Evolutionary conservation across 306 rosid genomes (phyloP).

Genomic region (Glycine tomentella): DNA sequence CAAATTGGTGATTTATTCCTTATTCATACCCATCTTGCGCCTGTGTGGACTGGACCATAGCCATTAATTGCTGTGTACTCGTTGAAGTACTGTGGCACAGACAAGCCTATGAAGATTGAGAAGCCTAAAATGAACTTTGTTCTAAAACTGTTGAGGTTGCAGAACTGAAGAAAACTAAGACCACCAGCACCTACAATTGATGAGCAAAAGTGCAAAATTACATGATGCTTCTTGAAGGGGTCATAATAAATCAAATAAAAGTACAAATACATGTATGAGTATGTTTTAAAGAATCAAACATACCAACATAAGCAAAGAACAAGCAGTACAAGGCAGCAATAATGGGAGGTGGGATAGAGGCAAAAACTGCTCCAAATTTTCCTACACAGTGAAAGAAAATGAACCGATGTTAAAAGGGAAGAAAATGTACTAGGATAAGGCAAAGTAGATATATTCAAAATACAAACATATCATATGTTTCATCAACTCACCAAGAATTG

Average conservation of each 20-base stretch:
- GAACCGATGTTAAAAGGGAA: neutral
- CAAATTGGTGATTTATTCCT: neutral
- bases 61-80: constrained; percentile 87
- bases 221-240: constrained; percentile 14
- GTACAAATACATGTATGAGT: neutral
- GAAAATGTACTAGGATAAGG: neutral
- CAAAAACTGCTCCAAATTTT: constrained; percentile 96
- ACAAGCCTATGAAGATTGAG: constrained; percentile 96
- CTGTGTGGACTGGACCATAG: constrained; percentile 89
- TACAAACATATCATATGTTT: neutral
- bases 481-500: constrained; percentile 81
- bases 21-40: constrained; percentile 86
- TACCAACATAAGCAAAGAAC: constrained; percentile 96
- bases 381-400: constrained; percentile 58
- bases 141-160: constrained; percentile 95
- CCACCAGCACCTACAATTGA: constrained; percentile 72
- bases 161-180: constrained; percentile 91
- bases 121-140: constrained; percentile 90
- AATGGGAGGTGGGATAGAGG: constrained; percentile 91
- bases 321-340: constrained; percentile 92
- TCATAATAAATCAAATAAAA: constrained; percentile 24
- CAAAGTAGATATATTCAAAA: neutral
- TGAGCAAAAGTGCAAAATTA: constrained; percentile 17
- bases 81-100: constrained; percentile 96
- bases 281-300: constrained; percentile 44